phyloP scores from a whole-genome alignment of 2,329 filamentous ascomycete genomes.

The Alternaria viburni region DNA sequence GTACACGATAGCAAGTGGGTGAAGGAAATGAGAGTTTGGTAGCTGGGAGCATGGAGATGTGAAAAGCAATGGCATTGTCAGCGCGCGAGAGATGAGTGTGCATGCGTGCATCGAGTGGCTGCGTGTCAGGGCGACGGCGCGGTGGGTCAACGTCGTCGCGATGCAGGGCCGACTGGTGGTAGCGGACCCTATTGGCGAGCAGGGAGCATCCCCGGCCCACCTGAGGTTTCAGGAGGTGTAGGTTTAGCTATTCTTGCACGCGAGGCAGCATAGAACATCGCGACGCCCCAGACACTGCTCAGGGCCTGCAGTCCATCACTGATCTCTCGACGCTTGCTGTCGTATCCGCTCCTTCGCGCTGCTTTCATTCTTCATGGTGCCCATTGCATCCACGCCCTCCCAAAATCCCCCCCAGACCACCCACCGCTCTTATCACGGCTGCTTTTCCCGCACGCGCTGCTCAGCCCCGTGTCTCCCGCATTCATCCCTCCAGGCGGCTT shows the following conservation, averaged over 20 bases:
- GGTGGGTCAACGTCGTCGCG: constrained; percentile 25
- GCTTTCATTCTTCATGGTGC: constrained; percentile 14
- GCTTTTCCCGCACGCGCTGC: constrained; percentile 5
- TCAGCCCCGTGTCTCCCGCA: constrained; percentile 14
- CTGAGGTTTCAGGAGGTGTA: constrained; percentile 29
- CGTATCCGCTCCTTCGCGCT: constrained; percentile 42
- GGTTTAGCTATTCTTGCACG: constrained; percentile 21
- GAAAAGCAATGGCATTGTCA: neutral
- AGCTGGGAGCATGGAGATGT: neutral
- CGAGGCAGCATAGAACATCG: constrained; percentile 14
- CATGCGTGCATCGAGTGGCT: constrained; percentile 2
- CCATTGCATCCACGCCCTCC: constrained; percentile 10
- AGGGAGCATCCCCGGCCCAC: constrained; percentile 23
- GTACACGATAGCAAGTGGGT: neutral
- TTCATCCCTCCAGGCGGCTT: neutral
- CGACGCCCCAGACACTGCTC: constrained; percentile 3
- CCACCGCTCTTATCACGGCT: constrained; percentile 9
- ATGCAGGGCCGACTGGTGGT: constrained; percentile 26
- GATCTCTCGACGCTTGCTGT: constrained; percentile 18
- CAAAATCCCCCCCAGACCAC: constrained; percentile 3
- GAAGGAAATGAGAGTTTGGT: neutral
- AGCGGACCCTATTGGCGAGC: constrained; percentile 25
- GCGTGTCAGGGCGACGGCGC: constrained; percentile 14
- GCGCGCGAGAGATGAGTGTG: neutral
- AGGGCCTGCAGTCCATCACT: constrained; percentile 4